These are phyloP conservation scores for Myxozyma neglecta DNA, from an alignment of 805 yeast species.

Conservation along the genomic window DNA sequence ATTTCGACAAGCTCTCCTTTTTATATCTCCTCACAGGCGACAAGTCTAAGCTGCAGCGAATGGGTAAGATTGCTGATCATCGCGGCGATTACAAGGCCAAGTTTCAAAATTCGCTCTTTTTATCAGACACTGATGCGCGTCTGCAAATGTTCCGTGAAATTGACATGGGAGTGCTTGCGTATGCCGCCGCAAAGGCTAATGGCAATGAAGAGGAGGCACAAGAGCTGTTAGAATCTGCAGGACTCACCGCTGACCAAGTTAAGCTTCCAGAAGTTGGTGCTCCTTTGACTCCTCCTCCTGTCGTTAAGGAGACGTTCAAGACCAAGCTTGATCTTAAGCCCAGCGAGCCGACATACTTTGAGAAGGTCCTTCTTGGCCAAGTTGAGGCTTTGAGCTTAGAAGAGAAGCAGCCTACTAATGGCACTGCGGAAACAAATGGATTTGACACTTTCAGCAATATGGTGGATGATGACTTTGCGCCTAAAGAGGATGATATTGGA, in stretches of 20 bases:
- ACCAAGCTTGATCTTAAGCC: slow-evolving; percentile 80
- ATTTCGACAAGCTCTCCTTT: slow-evolving; percentile 87
- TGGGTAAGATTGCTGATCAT: slow-evolving; percentile 86
- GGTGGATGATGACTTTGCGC: slow-evolving; percentile 32
- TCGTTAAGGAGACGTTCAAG: slow-evolving; percentile 46
- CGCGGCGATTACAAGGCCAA: slow-evolving; percentile 79
- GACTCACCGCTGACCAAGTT: slow-evolving; percentile 61
- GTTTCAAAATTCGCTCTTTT: slow-evolving; percentile 78
- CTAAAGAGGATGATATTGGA: slow-evolving; percentile 33
- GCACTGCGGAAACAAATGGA: slow-evolving; percentile 33
- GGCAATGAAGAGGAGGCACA: slow-evolving; percentile 78
- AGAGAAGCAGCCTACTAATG: slow-evolving; percentile 38
- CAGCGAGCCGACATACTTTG: slow-evolving; percentile 75
- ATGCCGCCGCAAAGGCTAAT: slow-evolving; percentile 84
- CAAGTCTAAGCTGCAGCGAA: slow-evolving; percentile 66
- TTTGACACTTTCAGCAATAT: slow-evolving; percentile 33
- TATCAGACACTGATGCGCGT: slow-evolving; percentile 72
- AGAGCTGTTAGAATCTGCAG: slow-evolving; percentile 68
- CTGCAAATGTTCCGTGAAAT: slow-evolving; percentile 70
- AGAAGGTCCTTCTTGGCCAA: slow-evolving; percentile 77
- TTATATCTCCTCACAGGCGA: slow-evolving; percentile 86
- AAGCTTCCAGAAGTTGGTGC: slow-evolving; percentile 54
- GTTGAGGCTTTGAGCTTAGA: slow-evolving; percentile 62
- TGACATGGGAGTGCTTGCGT: slow-evolving; percentile 86
- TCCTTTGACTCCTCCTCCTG: slow-evolving; percentile 51